A percentile compares a stretch with the other conserved stretches of the same genome.
Conservation (phyloP, 208 protist genomes). For the Leishmania tarentolae region DNA sequence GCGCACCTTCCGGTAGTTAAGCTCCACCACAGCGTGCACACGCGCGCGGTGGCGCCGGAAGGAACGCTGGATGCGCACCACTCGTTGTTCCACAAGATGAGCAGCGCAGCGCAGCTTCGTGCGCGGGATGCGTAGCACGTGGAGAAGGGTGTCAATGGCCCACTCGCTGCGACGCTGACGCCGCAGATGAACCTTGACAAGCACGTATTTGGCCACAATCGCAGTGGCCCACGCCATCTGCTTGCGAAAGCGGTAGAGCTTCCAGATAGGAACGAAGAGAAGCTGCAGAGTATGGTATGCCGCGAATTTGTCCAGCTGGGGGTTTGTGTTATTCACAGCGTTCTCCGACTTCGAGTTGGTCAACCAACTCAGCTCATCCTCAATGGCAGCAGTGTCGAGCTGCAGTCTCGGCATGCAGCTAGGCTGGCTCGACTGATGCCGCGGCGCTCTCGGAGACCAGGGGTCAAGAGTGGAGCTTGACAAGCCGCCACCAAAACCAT, state of each 20-base stretch:
- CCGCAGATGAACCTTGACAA: conserved; percentile 5
- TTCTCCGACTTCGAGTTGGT: background rate
- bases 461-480: background rate
- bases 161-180: conserved; percentile 8
- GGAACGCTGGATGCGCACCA: conserved; percentile 49
- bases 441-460: background rate
- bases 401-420: background rate
- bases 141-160: conserved; percentile 17
- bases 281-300: conserved; percentile 25
- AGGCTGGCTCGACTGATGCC: conserved; percentile 3
- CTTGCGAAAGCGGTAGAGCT: conserved; percentile 29
- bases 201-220: conserved; percentile 19
- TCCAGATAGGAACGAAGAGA: conserved; percentile 45
- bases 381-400: background rate
- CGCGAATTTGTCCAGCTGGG: background rate
- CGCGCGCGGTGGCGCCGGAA: conserved; percentile 37
- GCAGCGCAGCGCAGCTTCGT: conserved; percentile 27
- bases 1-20: conserved; percentile 65
- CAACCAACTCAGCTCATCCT: conserved; percentile 6
- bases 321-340: too few species aligned
- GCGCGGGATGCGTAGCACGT: conserved; percentile 17
- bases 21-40: conserved; percentile 52
- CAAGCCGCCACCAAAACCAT: conserved; percentile 5
- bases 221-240: conserved; percentile 13
- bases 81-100: conserved; percentile 9